phyloP scores from a whole-genome alignment of 2,329 filamentous ascomycete species.

The Botryotinia convoluta region DNA sequence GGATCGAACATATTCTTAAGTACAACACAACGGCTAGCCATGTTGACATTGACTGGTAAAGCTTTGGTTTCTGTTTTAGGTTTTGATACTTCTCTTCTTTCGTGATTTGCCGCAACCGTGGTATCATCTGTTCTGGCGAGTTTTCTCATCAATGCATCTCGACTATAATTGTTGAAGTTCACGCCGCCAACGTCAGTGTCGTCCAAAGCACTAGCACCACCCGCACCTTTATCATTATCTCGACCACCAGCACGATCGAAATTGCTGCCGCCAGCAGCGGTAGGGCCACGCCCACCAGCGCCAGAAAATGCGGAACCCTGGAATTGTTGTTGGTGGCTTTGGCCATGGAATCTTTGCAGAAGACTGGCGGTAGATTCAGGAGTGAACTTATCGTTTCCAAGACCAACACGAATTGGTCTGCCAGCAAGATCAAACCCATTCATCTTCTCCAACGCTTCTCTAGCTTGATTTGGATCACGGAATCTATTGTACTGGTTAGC shows the following conservation, averaged over 20 bases:
- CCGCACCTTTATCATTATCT: conserved; percentile 82
- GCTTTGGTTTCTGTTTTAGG: conserved; percentile 77
- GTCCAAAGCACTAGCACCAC: conserved; percentile 90
- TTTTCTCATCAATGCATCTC: conserved; percentile 97
- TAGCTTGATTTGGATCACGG: conserved; percentile 83
- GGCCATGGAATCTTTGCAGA: conserved; percentile 85
- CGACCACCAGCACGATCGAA: conserved; percentile 90
- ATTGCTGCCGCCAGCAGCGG: conserved; percentile 69
- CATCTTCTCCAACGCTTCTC: conserved; percentile 97
- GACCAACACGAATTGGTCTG: conserved; percentile 94
- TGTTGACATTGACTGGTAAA: conserved; percentile 81
- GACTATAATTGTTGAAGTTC: conserved; percentile 99
- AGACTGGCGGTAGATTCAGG: conserved; percentile 92
- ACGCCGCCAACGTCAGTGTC: conserved; percentile 97
- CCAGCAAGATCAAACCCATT: conserved; percentile 98
- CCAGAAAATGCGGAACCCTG: conserved; percentile 92
- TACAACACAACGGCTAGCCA: conserved; percentile 89
- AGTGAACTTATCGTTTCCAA: conserved; percentile 99
- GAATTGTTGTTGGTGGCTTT: conserved; percentile 66
- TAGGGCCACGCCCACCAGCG: conserved; percentile 79
- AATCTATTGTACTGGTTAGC: conserved; percentile 61
- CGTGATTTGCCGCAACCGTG: conserved; percentile 53
- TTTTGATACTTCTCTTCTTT: conserved; percentile 70
- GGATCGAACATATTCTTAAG: conserved; percentile 95
- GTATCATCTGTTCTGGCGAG: conserved; percentile 92